A percentile compares a stretch with the other conserved stretches of the same genome.
Conservation (phyloP, 495 filamentous ascomycete genomes). For the Podospora appendiculata region DNA sequence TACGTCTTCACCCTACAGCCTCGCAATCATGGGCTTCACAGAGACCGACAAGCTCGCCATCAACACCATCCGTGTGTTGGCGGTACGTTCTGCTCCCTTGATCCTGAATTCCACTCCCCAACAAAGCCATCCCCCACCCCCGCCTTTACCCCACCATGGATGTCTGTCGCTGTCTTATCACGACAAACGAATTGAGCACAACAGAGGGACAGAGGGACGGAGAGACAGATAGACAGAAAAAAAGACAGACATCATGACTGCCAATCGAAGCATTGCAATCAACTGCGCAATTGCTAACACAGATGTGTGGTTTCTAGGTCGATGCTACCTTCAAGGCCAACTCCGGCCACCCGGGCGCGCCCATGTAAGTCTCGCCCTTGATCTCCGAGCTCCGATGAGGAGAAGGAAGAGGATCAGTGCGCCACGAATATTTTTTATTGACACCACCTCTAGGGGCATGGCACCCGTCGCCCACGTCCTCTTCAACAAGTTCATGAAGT, state of each 20-base stretch:
- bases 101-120: slow-evolving; percentile 10
- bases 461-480: slow-evolving; percentile 95
- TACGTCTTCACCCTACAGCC: slow-evolving; percentile 13
- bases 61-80: slow-evolving; percentile 95
- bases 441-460: slow-evolving; percentile 60
- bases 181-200: too few relatives aligned
- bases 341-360: slow-evolving; percentile 96
- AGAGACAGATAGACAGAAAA: neutral
- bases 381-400: neutral
- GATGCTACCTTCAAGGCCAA: slow-evolving; percentile 96
- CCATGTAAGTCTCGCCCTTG: slow-evolving; percentile 53
- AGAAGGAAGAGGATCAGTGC: neutral
- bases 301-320: slow-evolving; percentile 48
- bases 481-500: slow-evolving; percentile 98
- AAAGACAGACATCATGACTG: neutral
- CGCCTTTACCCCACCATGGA: slow-evolving; percentile 23
- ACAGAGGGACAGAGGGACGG: too few relatives aligned
- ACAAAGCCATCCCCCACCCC: slow-evolving; percentile 32
- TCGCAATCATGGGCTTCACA: slow-evolving; percentile 76
- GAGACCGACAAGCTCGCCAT: slow-evolving; percentile 83
- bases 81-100: slow-evolving; percentile 54
- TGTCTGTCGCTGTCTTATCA: neutral
- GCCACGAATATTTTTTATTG: slow-evolving; percentile 7
- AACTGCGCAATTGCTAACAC: slow-evolving; percentile 18
- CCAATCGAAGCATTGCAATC: neutral